phyloP scores from a whole-genome alignment of 345 rosid genomes.

The Sapria himalayana region DNA sequence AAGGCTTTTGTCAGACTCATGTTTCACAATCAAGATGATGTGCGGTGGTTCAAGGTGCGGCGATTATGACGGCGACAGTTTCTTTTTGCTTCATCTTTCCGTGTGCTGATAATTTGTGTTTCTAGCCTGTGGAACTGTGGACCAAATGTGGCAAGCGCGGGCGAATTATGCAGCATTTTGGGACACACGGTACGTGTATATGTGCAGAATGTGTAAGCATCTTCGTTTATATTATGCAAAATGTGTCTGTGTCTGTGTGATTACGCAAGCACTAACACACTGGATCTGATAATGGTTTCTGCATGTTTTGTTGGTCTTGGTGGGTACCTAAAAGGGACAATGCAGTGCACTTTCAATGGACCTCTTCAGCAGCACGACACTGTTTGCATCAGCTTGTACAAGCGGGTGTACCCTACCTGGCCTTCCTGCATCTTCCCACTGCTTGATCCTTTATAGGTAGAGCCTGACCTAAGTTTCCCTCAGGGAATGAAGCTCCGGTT shows the following conservation, averaged over 20 bases:
- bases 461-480: conserved; percentile 1
- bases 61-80: not conserved
- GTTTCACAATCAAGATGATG: conserved; percentile 94
- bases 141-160: conserved; percentile 71
- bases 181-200: conserved; percentile 91
- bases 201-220: no score
- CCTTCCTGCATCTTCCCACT: conserved; percentile 48
- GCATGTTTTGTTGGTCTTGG: not conserved
- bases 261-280: no score
- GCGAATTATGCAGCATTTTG: conserved; percentile 82
- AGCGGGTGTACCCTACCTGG: conserved; percentile 89
- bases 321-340: conserved; percentile 26
- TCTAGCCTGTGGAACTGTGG: conserved; percentile 90
- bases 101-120: conserved; percentile 1
- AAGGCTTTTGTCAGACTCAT: conserved; percentile 71
- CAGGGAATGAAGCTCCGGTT: conserved; percentile 71
- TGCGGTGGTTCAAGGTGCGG: conserved; percentile 85
- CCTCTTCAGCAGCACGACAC: conserved; percentile 74
- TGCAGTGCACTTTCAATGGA: conserved; percentile 80
- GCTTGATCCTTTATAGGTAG: conserved; percentile 17
- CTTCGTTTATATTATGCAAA: no score
- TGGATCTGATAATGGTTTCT: no score
- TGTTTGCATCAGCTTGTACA: conserved; percentile 73
- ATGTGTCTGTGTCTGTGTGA: no score
- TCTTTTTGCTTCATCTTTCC: not conserved